These are phyloP conservation scores for Elasticomyces elasticus DNA, from an alignment of 495 filamentous ascomycete genomes.

Conservation along the genomic window DNA sequence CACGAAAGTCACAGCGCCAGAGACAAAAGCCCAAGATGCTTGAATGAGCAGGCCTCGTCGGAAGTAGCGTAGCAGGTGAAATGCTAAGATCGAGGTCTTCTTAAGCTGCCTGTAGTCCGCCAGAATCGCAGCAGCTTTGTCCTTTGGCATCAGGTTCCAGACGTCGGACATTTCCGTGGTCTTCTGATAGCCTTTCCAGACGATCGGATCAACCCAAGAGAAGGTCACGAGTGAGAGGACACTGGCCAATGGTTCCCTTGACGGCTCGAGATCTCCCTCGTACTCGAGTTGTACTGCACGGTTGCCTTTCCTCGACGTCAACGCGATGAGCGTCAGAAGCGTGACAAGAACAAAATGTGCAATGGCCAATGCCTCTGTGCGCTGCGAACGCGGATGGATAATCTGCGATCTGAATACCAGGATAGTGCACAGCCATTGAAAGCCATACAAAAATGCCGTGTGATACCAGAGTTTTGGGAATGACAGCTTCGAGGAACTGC, in stretches of 20 bases:
- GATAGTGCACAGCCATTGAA: conserved; percentile 69
- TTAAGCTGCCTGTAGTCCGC: conserved; percentile 74
- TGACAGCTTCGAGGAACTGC: conserved; percentile 49
- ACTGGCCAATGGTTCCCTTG: conserved; percentile 74
- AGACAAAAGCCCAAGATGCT: conserved; percentile 65
- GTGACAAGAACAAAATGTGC: conserved; percentile 64
- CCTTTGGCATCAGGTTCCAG: conserved; percentile 81
- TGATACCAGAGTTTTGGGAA: conserved; percentile 84
- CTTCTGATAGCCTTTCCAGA: conserved; percentile 84
- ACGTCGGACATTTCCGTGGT: conserved; percentile 73
- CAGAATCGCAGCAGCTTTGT: conserved; percentile 73
- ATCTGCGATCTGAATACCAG: conserved; percentile 75
- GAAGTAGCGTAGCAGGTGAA: conserved; percentile 79
- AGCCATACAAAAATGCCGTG: conserved; percentile 73
- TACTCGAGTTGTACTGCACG: conserved; percentile 77
- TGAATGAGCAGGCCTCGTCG: conserved; percentile 65
- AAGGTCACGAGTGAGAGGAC: conserved; percentile 82
- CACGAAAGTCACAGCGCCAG: conserved; percentile 73
- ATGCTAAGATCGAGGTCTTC: conserved; percentile 70
- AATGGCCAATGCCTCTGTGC: conserved; percentile 52
- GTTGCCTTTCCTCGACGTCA: conserved; percentile 84
- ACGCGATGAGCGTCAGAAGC: conserved; percentile 60
- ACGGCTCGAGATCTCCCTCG: conserved; percentile 77
- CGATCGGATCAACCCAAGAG: conserved; percentile 78
- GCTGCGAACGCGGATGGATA: conserved; percentile 61